phyloP scores from a whole-genome alignment of 306 rosid species.

The Lathyrus tuberosus region DNA sequence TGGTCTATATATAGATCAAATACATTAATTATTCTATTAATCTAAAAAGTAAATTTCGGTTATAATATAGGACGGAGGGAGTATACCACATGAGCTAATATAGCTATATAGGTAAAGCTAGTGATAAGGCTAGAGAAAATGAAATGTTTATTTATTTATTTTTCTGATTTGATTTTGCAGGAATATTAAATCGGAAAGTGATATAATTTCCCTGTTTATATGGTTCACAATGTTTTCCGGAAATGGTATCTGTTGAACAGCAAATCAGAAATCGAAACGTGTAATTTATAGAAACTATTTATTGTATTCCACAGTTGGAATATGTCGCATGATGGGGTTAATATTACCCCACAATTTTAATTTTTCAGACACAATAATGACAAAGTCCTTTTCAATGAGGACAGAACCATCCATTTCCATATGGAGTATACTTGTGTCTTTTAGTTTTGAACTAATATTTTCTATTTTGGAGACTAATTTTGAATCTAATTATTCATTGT shows the following conservation, averaged over 20 bases:
- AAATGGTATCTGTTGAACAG: conserved; percentile 10
- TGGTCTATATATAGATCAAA: no score
- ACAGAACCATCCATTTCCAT: neutral
- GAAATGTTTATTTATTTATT: neutral
- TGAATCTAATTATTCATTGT: neutral
- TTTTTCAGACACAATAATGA: neutral
- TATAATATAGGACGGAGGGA: no score
- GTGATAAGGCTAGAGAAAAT: conserved; percentile 1
- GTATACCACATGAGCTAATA: neutral
- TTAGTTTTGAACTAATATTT: neutral
- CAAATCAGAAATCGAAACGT: conserved; percentile 20
- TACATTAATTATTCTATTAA: no score
- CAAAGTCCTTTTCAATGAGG: conserved; percentile 14
- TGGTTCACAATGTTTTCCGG: conserved; percentile 14
- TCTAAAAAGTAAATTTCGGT: no score
- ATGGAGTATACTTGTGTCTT: neutral
- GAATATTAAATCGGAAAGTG: conserved; percentile 6
- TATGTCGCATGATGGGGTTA: conserved; percentile 25
- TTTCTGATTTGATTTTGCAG: neutral
- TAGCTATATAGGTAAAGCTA: neutral
- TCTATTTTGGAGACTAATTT: neutral
- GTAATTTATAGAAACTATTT: neutral
- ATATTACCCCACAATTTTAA: neutral
- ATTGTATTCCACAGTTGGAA: conserved; percentile 4
- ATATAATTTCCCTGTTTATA: neutral